Percentiles rank a stretch among this genome's conserved stretches.
These are phyloP conservation scores for Suillus fuscotomentosus DNA, from an alignment of 768 basidiomycete species.

Conservation along the genomic window DNA sequence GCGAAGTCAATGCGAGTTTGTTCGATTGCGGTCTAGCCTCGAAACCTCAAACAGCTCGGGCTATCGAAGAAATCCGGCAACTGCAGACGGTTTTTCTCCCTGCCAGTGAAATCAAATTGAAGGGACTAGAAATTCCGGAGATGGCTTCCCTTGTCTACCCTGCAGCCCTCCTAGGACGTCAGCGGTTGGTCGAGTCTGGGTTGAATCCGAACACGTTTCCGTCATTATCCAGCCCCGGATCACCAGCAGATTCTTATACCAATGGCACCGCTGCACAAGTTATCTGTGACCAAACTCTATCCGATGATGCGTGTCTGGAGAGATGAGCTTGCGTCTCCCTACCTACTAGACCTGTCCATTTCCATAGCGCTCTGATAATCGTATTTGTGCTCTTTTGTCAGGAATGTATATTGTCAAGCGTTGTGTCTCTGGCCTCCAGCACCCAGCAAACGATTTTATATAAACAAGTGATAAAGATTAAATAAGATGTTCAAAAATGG, in stretches of 20 bases:
- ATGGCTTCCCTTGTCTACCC: conserved; percentile 85
- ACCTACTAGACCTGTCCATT: background rate
- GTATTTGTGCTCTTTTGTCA: background rate
- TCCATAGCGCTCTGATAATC: background rate
- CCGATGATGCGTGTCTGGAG: background rate
- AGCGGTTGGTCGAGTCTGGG: conserved; percentile 46
- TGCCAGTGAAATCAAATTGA: conserved; percentile 88
- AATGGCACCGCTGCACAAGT: background rate
- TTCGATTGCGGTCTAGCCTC: conserved; percentile 53
- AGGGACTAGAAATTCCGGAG: conserved; percentile 92
- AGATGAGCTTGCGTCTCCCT: background rate
- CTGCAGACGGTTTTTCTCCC: conserved; percentile 51
- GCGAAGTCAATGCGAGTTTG: conserved; percentile 69
- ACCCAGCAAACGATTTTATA: background rate
- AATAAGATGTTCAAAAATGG: background rate
- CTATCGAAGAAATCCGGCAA: conserved; percentile 72
- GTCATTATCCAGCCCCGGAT: background rate
- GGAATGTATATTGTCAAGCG: background rate
- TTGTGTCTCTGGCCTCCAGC: background rate
- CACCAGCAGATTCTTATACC: background rate
- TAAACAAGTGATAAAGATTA: background rate
- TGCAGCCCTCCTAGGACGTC: conserved; percentile 63
- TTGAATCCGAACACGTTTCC: conserved; percentile 7
- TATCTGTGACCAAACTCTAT: background rate
- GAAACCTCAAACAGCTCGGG: conserved; percentile 57